Percentiles rank a stretch among this genome's conserved stretches.
These are phyloP conservation scores for Melocanna baccifera DNA, from an alignment of 176 grass and related monocot genomes.

Conservation along the genomic window DNA sequence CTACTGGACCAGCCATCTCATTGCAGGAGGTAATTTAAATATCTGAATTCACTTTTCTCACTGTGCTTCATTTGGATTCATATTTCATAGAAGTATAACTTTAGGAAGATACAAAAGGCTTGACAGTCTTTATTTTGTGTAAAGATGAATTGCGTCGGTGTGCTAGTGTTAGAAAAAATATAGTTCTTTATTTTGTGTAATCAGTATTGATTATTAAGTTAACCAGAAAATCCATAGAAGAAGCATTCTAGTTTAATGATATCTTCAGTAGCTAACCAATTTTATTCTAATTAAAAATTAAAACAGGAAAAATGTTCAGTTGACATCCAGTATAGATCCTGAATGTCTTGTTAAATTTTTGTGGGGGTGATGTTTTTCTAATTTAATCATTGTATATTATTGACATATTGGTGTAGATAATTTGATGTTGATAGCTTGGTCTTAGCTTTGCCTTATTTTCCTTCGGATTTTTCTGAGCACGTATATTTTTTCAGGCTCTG, in stretches of 20 bases:
- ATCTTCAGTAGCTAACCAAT: neutral
- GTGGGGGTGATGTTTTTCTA: neutral
- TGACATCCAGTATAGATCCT: neutral
- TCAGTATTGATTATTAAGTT: neutral
- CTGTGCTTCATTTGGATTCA: neutral
- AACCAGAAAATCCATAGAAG: neutral
- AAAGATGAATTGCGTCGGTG: neutral
- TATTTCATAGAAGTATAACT: neutral
- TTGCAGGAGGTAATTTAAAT: conserved; percentile 75
- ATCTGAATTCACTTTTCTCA: neutral
- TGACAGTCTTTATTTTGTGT: neutral
- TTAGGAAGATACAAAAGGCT: neutral
- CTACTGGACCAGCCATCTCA: conserved; percentile 58
- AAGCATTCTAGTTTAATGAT: neutral
- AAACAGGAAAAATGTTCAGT: neutral
- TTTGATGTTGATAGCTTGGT: neutral
- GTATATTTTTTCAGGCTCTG: conserved; percentile 45
- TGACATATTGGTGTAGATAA: neutral
- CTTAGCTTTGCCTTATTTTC: neutral
- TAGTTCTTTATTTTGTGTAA: neutral
- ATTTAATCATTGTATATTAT: neutral
- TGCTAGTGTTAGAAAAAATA: neutral
- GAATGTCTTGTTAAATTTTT: neutral
- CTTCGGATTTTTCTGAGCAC: neutral
- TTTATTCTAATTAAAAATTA: neutral